Evolutionary conservation across 148 eudicot genomes (phyloP), one percentile per base, ranked within the genome.

Genomic region (Salicornia ramosissima): DNA sequence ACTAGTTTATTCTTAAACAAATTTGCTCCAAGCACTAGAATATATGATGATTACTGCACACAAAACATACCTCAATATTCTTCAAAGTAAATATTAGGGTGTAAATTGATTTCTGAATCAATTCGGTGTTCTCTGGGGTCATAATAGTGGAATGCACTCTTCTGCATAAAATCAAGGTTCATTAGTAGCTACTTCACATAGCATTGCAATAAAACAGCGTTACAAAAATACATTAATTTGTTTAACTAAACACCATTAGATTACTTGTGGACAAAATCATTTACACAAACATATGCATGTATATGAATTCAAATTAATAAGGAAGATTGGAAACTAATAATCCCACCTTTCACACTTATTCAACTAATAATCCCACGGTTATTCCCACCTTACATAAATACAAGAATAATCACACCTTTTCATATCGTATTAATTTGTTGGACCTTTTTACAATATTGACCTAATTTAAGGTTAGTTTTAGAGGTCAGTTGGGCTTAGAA

Each of bases 121-220:
- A 75, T 72, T 92, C 96, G 12, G 98, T 86, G 77, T 88, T 90
- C 76, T 92, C 96, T 1, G 96, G 94, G 65, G 98, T 92, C 90
- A 92, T 72, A 64, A 92, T 83, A 65, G 96, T 76, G 21, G 90
- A 79, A 30, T 92, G 88, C 80, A 88, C 87, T 81, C 76, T 83
- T 68, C 96, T 92, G 88, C 77, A 71, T 25, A 16, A 70, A 19
- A 64, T 72, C n/a, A 58, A 49, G 4, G 40, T 40, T 15, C 15
- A 24, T 74, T 64, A 71, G 56, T 12, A 25, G 53, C 16, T 71
- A 36, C 18, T 69, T 25, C 24, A 66, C 29, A 18, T 9, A 50
- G 34, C 31, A 62, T 57, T 21, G 16, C n/a, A 65, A n/a, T 34
- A 68, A 63, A 29, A 5, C 39, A 39, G 28, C 24, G 29, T 13